Conservation (phyloP, 225 moss, liverwort and hornwort species). For the Marchantia paleacea region DNA sequence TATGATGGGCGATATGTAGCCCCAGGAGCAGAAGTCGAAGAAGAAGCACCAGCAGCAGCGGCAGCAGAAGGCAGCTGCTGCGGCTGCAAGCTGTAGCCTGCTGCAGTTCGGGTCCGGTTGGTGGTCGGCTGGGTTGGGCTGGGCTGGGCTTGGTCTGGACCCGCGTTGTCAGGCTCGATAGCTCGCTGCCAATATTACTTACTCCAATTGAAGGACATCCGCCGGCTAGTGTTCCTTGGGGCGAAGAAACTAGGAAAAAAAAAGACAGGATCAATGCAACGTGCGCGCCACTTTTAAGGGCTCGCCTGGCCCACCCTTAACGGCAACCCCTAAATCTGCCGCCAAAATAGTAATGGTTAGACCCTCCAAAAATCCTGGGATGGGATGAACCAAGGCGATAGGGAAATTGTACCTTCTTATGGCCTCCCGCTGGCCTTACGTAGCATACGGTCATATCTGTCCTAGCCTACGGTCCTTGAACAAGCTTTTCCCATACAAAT, state of each 20-base stretch:
- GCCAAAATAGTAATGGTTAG: constrained; percentile 15
- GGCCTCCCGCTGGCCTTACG: not conserved
- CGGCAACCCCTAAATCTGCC: constrained; percentile 1
- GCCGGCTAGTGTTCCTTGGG: not conserved
- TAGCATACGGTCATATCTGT: constrained; percentile 2
- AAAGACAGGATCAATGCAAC: not conserved
- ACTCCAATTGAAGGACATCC: not conserved
- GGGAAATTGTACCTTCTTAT: not conserved
- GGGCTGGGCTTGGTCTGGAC: not conserved
- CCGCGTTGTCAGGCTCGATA: constrained; percentile 13
- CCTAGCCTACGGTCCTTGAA: constrained; percentile 4
- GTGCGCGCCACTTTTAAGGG: constrained; percentile 5
- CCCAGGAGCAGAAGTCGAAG: not conserved
- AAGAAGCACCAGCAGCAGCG: not conserved
- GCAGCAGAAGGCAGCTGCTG: not conserved
- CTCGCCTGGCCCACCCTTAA: not conserved
- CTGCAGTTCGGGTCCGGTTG: constrained; percentile 1
- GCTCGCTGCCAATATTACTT: not conserved
- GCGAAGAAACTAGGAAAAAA: not conserved
- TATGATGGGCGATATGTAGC: constrained; percentile 13
- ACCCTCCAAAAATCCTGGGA: not conserved
- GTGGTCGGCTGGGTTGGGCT: not conserved
- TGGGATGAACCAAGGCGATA: not conserved
- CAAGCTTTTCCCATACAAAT: constrained; percentile 7
- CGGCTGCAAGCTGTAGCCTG: not conserved